Evolutionary conservation across 495 filamentous ascomycete species (phyloP).

Genomic region (Sordaria brevicollis): DNA sequence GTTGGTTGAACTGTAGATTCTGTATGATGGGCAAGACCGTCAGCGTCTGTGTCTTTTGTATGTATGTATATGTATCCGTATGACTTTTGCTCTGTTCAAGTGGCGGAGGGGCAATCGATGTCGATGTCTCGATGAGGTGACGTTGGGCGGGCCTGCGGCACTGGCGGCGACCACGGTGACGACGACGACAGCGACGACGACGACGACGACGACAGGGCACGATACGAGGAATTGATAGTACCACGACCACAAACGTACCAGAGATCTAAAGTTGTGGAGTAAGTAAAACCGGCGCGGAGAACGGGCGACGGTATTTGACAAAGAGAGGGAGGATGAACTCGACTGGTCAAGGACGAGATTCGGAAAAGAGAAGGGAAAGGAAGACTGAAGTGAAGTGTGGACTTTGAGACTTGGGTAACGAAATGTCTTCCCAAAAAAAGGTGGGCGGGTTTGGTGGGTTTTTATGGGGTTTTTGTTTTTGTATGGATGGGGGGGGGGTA

Average conservation of each 20-base stretch:
- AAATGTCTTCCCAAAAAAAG: slow-evolving; percentile 12
- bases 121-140: neutral
- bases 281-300: slow-evolving; percentile 9
- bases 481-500: neutral
- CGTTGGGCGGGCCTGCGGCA: neutral
- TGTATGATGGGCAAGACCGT: neutral
- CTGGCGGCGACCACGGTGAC: neutral
- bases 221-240: neutral
- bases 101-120: neutral
- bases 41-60: slow-evolving; percentile 3
- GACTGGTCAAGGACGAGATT: slow-evolving; percentile 7
- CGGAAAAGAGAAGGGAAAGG: slow-evolving; percentile 10
- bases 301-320: slow-evolving; percentile 21
- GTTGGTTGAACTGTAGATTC: slow-evolving; percentile 7
- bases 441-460: slow-evolving; percentile 11
- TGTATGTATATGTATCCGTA: neutral
- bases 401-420: slow-evolving; percentile 7
- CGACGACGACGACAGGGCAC: neutral
- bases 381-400: slow-evolving; percentile 7
- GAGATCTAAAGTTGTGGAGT: slow-evolving; percentile 2
- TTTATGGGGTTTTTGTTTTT: slow-evolving; percentile 34
- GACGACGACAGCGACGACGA: neutral
- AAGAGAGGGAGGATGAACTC: slow-evolving; percentile 10
- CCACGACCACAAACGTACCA: slow-evolving; percentile 10
- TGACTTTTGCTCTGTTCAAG: neutral